These are phyloP conservation scores for Chlorella sp. DNA, from an alignment of 139 green algal genomes.

Conservation along the genomic window DNA sequence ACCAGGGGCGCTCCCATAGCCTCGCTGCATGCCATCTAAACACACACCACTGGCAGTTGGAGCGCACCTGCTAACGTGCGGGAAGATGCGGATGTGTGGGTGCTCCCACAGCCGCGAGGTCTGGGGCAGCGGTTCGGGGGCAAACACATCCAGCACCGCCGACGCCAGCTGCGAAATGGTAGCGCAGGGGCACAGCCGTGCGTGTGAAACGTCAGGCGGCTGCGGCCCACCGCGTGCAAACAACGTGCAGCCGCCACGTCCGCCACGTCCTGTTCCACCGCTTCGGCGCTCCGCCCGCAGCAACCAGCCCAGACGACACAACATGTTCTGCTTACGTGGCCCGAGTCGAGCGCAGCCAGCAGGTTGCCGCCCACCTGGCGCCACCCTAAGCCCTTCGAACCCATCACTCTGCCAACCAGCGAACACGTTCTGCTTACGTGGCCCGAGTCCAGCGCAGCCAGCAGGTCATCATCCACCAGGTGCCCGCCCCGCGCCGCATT, in stretches of 20 bases:
- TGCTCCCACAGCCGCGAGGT: slow-evolving; percentile 64
- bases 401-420: not conserved
- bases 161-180: slow-evolving; percentile 9
- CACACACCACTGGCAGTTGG: too few species aligned
- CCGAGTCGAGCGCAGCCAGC: slow-evolving; percentile 53
- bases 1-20: too few species aligned
- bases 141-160: slow-evolving; percentile 69
- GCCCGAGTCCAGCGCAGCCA: slow-evolving; percentile 58
- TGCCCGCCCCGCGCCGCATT: slow-evolving; percentile 68
- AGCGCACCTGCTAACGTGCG: slow-evolving; percentile 54
- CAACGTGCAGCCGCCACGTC: too few species aligned
- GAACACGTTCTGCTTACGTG: too few species aligned
- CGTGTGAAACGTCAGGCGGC: too few species aligned
- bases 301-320: too few species aligned
- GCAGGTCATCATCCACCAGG: slow-evolving; percentile 61
- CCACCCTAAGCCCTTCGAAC: not conserved
- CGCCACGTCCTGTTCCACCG: too few species aligned
- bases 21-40: too few species aligned
- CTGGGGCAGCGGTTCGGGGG: slow-evolving; percentile 63
- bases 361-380: slow-evolving; percentile 67
- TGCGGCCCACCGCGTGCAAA: too few species aligned
- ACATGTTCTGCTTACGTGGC: not conserved
- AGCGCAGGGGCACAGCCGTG: not conserved
- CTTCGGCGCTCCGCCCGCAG: too few species aligned
- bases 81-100: slow-evolving; percentile 63